Base-by-base conservation (phyloP, 495 filamentous ascomycete species). In the Aspergillus egyptiacus region DNA sequence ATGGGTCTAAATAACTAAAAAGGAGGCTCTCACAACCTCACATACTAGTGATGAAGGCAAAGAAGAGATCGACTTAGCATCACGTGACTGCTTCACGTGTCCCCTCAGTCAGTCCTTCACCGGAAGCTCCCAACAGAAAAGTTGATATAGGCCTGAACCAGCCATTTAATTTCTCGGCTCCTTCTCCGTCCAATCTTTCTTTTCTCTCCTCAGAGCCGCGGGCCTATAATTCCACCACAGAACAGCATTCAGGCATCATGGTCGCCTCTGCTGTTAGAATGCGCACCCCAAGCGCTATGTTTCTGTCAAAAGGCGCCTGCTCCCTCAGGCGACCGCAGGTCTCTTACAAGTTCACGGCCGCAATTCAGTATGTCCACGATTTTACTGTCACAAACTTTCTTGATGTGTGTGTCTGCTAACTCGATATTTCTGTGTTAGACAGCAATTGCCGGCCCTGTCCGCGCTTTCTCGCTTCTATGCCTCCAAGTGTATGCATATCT, bases 391-490 rank as follows among this genome's bases (percentile, higher is more conserved):
- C 32, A 11, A 3, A 17, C 20, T n/a, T 2, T 6, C 25, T 46
- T n/a, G 3, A 13, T 20, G 2, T 54, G 40, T 0, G 35, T 24
- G 15, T 54, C 19, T 5, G 48, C 61, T 66, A 50, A 69, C 56
- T 39, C 24, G 43, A 38, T 33, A 23, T 19, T 45, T 37, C 27
- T 20, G 25, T 24, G 43, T 35, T 56, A 74, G 71, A 58, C 59
- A 62, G 46, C 70, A 72, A 67, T 67, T 67, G 63, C 78, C 79
- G 45, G 71, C 75, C 22, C 62, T 82, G 49, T 76, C 79, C 38
- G 80, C 80, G 46, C 74, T 87, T 58, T 75, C 81, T 50, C 73
- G 85, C 64, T 86, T 74, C 67, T 87, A 89, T 76, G 84, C 85
- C 62, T 85, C 83, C 24, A 89, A 88, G 77, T 80, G 85, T 89